Conservation (phyloP, 2,329 filamentous ascomycete species). For the Lomentospora prolificans region DNA sequence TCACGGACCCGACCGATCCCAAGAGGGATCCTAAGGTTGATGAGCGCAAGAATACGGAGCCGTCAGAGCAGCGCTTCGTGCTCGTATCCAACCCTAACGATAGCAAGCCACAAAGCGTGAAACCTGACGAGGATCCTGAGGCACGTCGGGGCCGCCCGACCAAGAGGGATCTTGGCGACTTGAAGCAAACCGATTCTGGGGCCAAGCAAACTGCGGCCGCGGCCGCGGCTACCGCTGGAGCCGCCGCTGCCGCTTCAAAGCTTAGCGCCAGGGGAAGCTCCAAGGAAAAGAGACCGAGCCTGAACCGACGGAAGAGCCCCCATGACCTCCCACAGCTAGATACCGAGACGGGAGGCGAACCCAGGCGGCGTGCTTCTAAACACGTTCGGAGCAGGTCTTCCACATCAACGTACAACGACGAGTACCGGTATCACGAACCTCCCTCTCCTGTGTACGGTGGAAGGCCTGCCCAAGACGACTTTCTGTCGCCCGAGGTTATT, state of each 20-base stretch:
- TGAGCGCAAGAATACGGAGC: background rate
- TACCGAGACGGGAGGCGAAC: background rate
- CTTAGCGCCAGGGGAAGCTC: background rate
- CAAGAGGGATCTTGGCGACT: background rate
- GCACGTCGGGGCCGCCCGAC: background rate
- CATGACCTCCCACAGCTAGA: slow-evolving; percentile 14
- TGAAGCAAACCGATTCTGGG: background rate
- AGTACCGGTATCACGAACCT: background rate
- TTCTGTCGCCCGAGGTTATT: slow-evolving; percentile 34
- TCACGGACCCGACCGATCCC: slow-evolving; percentile 13
- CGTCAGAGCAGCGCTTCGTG: slow-evolving; percentile 42
- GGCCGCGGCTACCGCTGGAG: background rate
- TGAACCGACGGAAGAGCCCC: slow-evolving; percentile 24
- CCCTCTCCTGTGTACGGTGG: background rate
- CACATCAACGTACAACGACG: background rate
- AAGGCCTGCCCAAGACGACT: slow-evolving; percentile 19
- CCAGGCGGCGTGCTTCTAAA: background rate
- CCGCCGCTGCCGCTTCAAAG: background rate
- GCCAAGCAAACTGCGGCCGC: background rate
- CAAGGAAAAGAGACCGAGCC: slow-evolving; percentile 9
- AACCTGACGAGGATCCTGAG: background rate
- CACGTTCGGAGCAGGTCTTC: slow-evolving; percentile 3
- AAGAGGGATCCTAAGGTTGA: slow-evolving; percentile 28
- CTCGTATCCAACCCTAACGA: background rate
- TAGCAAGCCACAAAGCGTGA: background rate